Evolutionary conservation across 2,329 filamentous ascomycete species (phyloP).

Genomic region (Neurospora sp.): DNA sequence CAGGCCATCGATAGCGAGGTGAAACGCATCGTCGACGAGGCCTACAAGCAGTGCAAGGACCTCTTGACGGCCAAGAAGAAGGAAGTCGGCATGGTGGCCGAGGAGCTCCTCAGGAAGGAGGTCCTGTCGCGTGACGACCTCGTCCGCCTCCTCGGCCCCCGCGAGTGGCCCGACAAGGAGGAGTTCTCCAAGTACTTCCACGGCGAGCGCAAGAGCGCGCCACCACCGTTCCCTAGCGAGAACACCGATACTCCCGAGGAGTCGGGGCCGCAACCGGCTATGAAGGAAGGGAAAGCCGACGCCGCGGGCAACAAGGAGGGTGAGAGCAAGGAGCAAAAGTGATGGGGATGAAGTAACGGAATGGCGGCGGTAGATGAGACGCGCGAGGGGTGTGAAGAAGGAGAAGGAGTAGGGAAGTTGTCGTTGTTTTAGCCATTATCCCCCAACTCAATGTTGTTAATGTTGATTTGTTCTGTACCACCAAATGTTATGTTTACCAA

Average conservation of each 20-base stretch:
- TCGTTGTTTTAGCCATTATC: background rate
- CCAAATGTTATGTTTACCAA: conserved; percentile 1
- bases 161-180: conserved; percentile 74
- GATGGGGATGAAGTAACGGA: background rate
- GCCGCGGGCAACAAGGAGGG: background rate
- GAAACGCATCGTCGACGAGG: conserved; percentile 80
- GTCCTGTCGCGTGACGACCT: conserved; percentile 86
- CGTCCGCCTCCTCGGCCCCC: conserved; percentile 73
- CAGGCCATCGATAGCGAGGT: conserved; percentile 89
- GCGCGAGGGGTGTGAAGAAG: background rate
- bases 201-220: conserved; percentile 41
- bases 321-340: background rate
- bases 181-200: conserved; percentile 95
- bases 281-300: conserved; percentile 6
- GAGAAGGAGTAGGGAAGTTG: background rate
- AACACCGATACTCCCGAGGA: conserved; percentile 29
- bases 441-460: conserved; percentile 1
- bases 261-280: conserved; percentile 9
- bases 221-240: conserved; percentile 43
- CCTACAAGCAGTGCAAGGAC: conserved; percentile 81
- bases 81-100: conserved; percentile 81
- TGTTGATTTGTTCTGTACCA: background rate
- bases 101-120: conserved; percentile 89
- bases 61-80: conserved; percentile 77
- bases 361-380: background rate